Conservation (phyloP, 176 grass and related monocot genomes). For the Stipa capillata region DNA sequence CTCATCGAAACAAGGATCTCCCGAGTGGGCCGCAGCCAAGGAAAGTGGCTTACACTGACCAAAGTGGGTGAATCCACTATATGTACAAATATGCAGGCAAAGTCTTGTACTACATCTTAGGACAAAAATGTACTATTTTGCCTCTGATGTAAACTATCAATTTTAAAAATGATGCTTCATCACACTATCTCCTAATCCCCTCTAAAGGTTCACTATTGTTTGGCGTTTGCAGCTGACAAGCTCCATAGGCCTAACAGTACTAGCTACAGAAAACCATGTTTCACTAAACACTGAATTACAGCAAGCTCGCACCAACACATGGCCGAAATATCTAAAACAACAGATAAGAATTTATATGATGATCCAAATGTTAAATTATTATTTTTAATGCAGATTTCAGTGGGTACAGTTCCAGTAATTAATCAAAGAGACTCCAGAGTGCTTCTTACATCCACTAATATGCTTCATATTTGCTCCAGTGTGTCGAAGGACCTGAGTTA, state of each 20-base stretch:
- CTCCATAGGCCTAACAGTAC: neutral
- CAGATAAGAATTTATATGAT: neutral
- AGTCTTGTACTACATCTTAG: neutral
- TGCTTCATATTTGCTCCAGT: neutral
- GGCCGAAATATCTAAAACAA: neutral
- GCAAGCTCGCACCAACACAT: neutral
- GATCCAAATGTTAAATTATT: neutral
- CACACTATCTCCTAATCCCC: neutral
- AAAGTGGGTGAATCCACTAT: neutral
- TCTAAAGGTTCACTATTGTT: neutral
- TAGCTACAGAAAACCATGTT: neutral
- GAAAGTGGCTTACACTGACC: neutral
- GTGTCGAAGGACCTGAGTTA: neutral
- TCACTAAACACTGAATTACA: neutral
- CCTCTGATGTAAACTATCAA: neutral
- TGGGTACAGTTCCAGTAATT: neutral
- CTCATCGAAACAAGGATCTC: neutral
- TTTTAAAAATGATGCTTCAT: neutral
- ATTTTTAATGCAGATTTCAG: neutral
- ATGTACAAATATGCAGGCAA: neutral
- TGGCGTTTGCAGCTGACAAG: neutral
- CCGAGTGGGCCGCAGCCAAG: neutral
- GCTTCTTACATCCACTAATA: neutral
- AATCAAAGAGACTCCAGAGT: neutral
- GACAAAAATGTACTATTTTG: neutral